Conservation (phyloP, 2,329 filamentous ascomycete species). For the Microsporum canis region DNA sequence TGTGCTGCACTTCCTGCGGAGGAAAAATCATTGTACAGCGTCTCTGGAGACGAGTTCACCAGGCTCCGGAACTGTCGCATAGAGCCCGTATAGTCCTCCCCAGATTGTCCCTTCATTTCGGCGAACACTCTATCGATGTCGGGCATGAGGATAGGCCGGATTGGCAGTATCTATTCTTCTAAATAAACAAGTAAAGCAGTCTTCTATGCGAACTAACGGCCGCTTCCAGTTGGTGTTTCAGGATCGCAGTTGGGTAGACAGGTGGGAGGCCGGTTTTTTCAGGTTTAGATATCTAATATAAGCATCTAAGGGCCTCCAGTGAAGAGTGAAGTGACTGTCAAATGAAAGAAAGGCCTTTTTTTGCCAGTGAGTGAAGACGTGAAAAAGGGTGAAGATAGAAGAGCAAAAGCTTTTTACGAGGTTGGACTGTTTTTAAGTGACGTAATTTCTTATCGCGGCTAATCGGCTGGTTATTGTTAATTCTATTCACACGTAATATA, state of each 20-base stretch:
- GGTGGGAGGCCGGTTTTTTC: neutral
- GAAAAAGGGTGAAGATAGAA: neutral
- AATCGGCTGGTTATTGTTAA: neutral
- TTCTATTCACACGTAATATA: neutral
- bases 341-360: neutral
- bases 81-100: neutral
- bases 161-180: neutral
- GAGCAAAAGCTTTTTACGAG: neutral
- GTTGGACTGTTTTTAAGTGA: neutral
- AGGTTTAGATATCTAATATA: neutral
- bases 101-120: constrained; percentile 6
- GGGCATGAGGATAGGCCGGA: constrained; percentile 6
- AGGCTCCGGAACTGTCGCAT: neutral
- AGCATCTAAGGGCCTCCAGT: neutral
- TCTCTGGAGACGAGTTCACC: neutral
- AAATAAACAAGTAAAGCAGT: neutral
- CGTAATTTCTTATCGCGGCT: neutral
- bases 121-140: constrained; percentile 9
- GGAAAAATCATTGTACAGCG: neutral
- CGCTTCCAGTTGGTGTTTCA: neutral
- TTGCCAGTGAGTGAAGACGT: neutral
- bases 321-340: neutral
- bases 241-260: neutral
- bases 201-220: neutral
- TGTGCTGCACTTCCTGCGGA: neutral